phyloP scores from a whole-genome alignment of 179 eudicot species.

The Carnegiea gigantea region DNA sequence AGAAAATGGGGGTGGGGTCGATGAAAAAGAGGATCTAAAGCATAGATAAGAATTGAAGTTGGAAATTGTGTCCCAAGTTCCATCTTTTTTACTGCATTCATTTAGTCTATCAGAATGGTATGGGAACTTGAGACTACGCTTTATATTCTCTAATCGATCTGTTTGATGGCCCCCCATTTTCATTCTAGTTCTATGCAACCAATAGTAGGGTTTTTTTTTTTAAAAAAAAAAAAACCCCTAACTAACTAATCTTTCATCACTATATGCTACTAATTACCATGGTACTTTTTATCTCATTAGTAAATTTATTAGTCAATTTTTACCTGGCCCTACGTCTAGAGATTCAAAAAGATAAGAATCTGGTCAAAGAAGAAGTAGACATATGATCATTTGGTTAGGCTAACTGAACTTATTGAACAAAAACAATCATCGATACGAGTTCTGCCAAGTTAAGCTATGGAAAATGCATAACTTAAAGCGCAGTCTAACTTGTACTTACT shows the following conservation, averaged over 20 bases:
- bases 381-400: neutral
- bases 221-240: too few relatives aligned
- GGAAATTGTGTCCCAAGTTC: slow-evolving; percentile 9
- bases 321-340: neutral
- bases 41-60: slow-evolving; percentile 19
- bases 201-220: neutral
- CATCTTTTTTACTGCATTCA: slow-evolving; percentile 25
- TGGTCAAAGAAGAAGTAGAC: neutral
- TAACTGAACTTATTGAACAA: neutral
- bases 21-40: slow-evolving; percentile 20
- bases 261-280: neutral
- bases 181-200: neutral
- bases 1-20: slow-evolving; percentile 22
- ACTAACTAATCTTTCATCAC: neutral
- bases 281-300: neutral
- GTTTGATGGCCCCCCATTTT: neutral
- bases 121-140: slow-evolving; percentile 26
- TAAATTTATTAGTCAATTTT: neutral
- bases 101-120: slow-evolving; percentile 17
- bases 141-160: neutral
- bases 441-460: too few relatives aligned
- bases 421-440: too few relatives aligned
- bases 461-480: too few relatives aligned
- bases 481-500: too few relatives aligned
- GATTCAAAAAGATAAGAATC: neutral